phyloP scores from a whole-genome alignment of 208 protist genomes.

The Sergeia podlipaevii region DNA sequence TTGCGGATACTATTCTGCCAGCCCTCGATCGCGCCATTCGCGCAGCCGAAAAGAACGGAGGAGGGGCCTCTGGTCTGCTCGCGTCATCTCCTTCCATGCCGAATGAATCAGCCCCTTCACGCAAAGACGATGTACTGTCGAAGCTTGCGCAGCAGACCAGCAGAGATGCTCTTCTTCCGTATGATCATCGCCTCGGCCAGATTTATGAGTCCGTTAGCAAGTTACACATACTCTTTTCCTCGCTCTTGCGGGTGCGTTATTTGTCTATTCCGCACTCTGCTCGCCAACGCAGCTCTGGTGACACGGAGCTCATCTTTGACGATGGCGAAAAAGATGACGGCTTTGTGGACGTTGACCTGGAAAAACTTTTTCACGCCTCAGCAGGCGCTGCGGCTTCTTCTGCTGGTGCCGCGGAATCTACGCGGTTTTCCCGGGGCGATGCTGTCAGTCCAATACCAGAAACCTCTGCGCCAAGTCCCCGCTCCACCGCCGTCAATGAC shows the following conservation, averaged over 20 bases:
- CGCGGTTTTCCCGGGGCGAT: constrained; percentile 6
- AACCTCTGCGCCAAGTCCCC: no score
- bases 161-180: constrained; percentile 29
- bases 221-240: constrained; percentile 60
- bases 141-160: constrained; percentile 25
- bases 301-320: constrained; percentile 59
- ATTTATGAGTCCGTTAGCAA: constrained; percentile 62
- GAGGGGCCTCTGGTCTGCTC: no score
- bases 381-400: neutral
- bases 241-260: constrained; percentile 74
- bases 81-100: neutral
- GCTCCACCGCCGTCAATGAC: constrained; percentile 31
- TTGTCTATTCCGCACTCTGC: constrained; percentile 44
- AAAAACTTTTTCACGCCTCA: constrained; percentile 41
- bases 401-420: neutral
- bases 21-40: constrained; percentile 52
- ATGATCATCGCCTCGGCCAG: constrained; percentile 63
- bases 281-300: constrained; percentile 32
- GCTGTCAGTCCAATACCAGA: constrained; percentile 7
- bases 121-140: constrained; percentile 23
- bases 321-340: constrained; percentile 21
- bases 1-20: constrained; percentile 72
- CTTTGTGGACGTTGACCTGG: constrained; percentile 69
- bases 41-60: constrained; percentile 8
- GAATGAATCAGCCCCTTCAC: neutral